These are phyloP conservation scores for Takakia lepidozioides DNA, from an alignment of 225 moss, liverwort and hornwort genomes.

Conservation along the genomic window DNA sequence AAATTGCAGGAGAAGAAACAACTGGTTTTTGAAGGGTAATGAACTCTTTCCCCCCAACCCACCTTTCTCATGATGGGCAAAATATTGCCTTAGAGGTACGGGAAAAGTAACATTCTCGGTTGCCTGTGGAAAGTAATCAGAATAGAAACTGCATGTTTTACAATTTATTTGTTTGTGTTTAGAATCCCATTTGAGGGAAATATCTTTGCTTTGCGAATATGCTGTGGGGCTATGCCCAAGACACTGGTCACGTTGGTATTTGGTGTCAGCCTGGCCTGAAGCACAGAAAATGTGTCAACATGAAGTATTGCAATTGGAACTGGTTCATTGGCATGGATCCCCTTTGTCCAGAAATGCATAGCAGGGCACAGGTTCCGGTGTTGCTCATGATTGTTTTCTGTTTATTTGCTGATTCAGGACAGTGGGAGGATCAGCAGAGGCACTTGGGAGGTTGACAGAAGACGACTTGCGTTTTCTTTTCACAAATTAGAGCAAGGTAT, in stretches of 20 bases:
- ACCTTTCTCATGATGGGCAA: too few species aligned
- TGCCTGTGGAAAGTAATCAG: too few species aligned
- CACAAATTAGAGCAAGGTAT: conserved; percentile 27
- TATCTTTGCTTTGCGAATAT: too few species aligned
- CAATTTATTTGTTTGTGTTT: too few species aligned
- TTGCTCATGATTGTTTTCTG: background rate
- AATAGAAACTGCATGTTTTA: too few species aligned
- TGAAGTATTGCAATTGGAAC: background rate
- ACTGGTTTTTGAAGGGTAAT: conserved; percentile 65
- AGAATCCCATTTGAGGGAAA: too few species aligned
- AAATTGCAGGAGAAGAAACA: conserved; percentile 69
- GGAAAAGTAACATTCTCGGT: too few species aligned
- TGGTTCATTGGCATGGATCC: too few species aligned
- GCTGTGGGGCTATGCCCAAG: too few species aligned
- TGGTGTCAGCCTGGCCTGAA: background rate
- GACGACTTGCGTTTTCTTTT: conserved; percentile 49
- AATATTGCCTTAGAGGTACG: too few species aligned
- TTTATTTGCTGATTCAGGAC: conserved; percentile 21
- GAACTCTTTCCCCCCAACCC: background rate
- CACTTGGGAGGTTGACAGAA: conserved; percentile 42
- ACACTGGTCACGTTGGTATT: background rate
- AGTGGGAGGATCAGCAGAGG: conserved; percentile 50
- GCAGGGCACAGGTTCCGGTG: background rate
- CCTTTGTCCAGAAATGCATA: too few species aligned
- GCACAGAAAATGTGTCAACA: background rate